Base-by-base conservation (phyloP, 179 eudicot genomes). In the Spinacia oleracea region DNA sequence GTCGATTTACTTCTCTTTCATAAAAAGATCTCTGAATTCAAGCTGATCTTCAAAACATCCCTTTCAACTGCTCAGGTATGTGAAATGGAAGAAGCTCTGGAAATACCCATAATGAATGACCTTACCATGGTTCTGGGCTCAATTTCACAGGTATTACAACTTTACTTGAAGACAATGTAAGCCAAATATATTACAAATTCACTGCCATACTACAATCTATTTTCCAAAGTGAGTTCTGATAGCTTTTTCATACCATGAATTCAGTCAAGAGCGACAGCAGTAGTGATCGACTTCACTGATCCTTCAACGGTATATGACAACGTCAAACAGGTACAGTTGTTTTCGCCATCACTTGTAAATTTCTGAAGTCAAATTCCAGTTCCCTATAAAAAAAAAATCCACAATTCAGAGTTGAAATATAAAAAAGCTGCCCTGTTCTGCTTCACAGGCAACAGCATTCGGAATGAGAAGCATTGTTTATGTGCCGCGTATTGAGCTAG, bases 121-220 rank as follows among this genome's bases (percentile, higher is more conserved):
- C 92, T 95, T 48, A 93, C 98, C 14, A 93, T 91, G 98, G 90
- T 93, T 11, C 72, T 95, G 80, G 98, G 97, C 46, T 95, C 97
- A n/a, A 93, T 93, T 78, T 93, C 98, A 81, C 98, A 95, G 97
- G 98, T 95, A 51, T 48, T 70, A 70, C 27, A 82, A 34, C 8
- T 14, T 74, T 32, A 60, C 69, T n/a, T n/a, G n/a, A 5, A 6
- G 63, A 38, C 12, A 43, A 16, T 63, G 65, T 10, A 55, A 20
- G 75, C 23, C 18, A 51, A 48, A 72, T 3, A 31, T 38, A 38
- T 38, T 38, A 38, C 40, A 38, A 38, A 3, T 38, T 38, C 40
- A 38, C 40, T 38, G 4, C 40, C 40, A n/a, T 2, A 72, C 1
- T 21, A 34, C 2, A 50, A 32, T 15, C 65, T 1, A 38, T 58